A percentile compares a stretch with the other conserved stretches of the same genome.
phyloP scores from a whole-genome alignment of 2,329 filamentous ascomycete genomes.

The Trichocomaceae sp. region DNA sequence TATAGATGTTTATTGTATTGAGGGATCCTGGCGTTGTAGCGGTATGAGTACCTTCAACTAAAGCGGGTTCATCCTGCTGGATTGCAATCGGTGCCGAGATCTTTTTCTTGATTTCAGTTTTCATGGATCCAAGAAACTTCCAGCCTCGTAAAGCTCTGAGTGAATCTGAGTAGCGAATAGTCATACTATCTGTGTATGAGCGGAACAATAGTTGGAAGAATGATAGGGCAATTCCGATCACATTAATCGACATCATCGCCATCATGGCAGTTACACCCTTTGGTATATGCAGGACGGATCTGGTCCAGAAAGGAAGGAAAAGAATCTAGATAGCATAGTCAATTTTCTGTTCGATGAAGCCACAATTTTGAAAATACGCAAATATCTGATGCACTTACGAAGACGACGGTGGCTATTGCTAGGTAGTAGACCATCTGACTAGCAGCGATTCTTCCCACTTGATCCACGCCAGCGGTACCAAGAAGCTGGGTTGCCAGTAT shows the following conservation, averaged over 20 bases:
- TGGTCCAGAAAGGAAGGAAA: slow-evolving; percentile 20
- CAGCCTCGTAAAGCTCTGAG: neutral
- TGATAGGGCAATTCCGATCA: slow-evolving; percentile 19
- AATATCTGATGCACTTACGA: slow-evolving; percentile 16
- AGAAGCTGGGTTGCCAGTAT: slow-evolving; percentile 16
- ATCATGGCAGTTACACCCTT: slow-evolving; percentile 16
- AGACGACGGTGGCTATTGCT: slow-evolving; percentile 15
- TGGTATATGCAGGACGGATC: neutral
- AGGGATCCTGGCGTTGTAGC: neutral
- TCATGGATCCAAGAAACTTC: neutral
- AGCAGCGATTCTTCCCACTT: slow-evolving; percentile 19
- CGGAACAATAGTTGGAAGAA: slow-evolving; percentile 22
- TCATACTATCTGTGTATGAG: slow-evolving; percentile 5
- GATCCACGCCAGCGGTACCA: slow-evolving; percentile 16
- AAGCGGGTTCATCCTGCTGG: neutral
- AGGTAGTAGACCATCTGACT: slow-evolving; percentile 23
- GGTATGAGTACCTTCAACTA: neutral
- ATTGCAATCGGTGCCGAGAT: slow-evolving; percentile 6
- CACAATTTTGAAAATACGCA: no score
- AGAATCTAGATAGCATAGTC: slow-evolving; percentile 13
- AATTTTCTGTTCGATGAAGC: neutral
- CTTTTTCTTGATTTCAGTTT: neutral
- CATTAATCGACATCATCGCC: slow-evolving; percentile 19
- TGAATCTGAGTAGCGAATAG: neutral
- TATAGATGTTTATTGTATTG: slow-evolving; percentile 8